Conservation (phyloP, 352 stramenopile species). For the Elongisporangium undulatum region DNA sequence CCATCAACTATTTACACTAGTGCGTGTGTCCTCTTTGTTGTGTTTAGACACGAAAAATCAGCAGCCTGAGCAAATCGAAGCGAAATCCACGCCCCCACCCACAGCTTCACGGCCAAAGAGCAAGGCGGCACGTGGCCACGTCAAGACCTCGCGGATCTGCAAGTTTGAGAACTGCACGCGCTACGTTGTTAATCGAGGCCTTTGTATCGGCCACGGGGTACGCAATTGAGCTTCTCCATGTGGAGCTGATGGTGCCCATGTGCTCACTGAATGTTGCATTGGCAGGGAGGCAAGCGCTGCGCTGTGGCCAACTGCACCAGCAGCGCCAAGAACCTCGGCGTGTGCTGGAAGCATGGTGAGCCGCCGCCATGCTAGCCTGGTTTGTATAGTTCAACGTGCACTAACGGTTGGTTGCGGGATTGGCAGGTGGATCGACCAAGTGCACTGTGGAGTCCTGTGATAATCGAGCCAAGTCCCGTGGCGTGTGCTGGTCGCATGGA, state of each 20-base stretch:
- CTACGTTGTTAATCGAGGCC: conserved; percentile 71
- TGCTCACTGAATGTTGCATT: conserved; percentile 8
- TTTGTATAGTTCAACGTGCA: conserved; percentile 14
- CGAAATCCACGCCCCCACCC: conserved; percentile 2
- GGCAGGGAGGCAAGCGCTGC: conserved; percentile 66
- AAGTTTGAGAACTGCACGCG: conserved; percentile 71
- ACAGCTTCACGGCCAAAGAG: conserved; percentile 13
- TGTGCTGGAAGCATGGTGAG: conserved; percentile 77
- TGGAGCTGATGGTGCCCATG: conserved; percentile 2
- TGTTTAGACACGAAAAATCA: conserved; percentile 7
- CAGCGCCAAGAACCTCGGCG: conserved; percentile 70
- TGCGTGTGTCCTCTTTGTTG: background rate
- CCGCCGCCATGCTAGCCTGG: conserved; percentile 5
- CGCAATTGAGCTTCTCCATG: conserved; percentile 3
- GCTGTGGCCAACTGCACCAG: conserved; percentile 56
- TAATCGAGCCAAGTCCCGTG: conserved; percentile 72
- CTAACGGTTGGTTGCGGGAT: conserved; percentile 12
- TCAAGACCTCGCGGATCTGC: conserved; percentile 75
- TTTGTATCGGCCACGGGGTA: conserved; percentile 71
- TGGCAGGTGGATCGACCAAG: conserved; percentile 59
- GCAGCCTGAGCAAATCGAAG: conserved; percentile 12
- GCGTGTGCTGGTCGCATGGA: conserved; percentile 77
- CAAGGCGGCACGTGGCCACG: conserved; percentile 16
- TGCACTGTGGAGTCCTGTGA: conserved; percentile 61
- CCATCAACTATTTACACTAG: background rate